A percentile compares a stretch with the other conserved stretches of the same genome.
These are phyloP conservation scores for Harringtonia aguacate DNA, from an alignment of 2,329 filamentous ascomycete genomes.

Conservation along the genomic window DNA sequence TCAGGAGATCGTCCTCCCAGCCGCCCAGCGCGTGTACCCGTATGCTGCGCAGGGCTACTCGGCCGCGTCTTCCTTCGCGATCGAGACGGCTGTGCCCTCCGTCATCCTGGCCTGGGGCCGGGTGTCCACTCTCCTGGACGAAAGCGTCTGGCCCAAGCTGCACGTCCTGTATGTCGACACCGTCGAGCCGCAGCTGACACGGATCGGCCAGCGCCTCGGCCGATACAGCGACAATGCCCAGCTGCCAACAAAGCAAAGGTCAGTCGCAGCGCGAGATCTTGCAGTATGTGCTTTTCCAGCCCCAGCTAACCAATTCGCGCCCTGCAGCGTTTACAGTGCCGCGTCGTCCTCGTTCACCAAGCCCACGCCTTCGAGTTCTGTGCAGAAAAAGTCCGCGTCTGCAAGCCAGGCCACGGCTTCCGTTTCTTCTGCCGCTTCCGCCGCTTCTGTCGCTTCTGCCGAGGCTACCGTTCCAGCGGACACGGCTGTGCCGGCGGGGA, in stretches of 20 bases:
- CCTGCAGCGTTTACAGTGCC: neutral
- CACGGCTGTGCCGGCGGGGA: constrained; percentile 12
- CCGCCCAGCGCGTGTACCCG: constrained; percentile 52
- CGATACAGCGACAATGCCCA: constrained; percentile 47
- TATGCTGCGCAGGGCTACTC: constrained; percentile 61
- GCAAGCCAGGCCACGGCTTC: constrained; percentile 10
- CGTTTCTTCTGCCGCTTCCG: neutral
- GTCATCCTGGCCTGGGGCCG: constrained; percentile 60
- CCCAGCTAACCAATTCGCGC: neutral
- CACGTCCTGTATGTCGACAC: constrained; percentile 78
- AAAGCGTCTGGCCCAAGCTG: constrained; percentile 70
- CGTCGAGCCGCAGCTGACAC: constrained; percentile 87
- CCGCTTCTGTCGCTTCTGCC: constrained; percentile 18
- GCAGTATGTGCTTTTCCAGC: neutral
- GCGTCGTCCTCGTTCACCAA: constrained; percentile 27
- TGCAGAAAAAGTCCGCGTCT: constrained; percentile 12
- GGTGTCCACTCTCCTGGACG: constrained; percentile 59
- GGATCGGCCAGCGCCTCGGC: constrained; percentile 82
- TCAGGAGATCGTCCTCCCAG: constrained; percentile 61
- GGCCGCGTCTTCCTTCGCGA: constrained; percentile 54
- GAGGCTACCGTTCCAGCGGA: constrained; percentile 17
- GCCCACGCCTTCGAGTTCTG: constrained; percentile 16
- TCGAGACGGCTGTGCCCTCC: constrained; percentile 61
- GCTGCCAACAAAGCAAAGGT: neutral
- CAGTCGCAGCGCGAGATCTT: neutral